Base-by-base conservation (phyloP, 2,329 filamentous ascomycete species). In the Fusarium nurragi region DNA sequence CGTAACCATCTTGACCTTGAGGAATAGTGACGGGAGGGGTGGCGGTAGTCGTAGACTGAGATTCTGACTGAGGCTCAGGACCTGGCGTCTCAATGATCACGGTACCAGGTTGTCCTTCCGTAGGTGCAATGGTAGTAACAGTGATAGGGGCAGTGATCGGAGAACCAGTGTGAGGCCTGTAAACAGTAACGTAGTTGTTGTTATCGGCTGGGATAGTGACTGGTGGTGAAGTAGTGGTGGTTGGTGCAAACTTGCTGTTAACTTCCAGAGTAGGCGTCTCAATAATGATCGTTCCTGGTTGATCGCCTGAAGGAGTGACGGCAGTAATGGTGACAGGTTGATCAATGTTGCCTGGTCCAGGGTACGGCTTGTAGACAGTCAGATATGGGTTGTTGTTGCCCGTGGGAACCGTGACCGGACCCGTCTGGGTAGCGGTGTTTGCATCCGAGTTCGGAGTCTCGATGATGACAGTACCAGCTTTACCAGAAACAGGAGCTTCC, bases 61-160 rank as follows among this genome's bases (percentile, higher is more conserved):
- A 19, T 21, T 30, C 38, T 2, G 51, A 30, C 23, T 37, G 36
- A 23, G 43, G 12, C 12, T 47, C 58, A 8, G 58, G 58, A 16
- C 19, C 62, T 28, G 62, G 62, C 4, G 62, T 65, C 50, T 65
- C 62, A 14, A 65, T 65, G 10, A 65, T 62, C 22, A 65, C 61
- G 2, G 61, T 65, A 22, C 62, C 62, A 14, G 62, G 62, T 30
- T 65, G 62, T 48, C 62, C 63, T 46, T 47, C 62, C 18, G 57
- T 43, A 26, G 63, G 63, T 46, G 52, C 57, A 58, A 65, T 66
- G 36, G 62, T 64, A 47, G 62, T 64, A 47, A 64, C 62, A 39
- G 63, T 66, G 11, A 65, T 50, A n/a, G 52, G 62, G 10, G 32
- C 62, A 32, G 63, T 66, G 32, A 65, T 66, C 2, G 44, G 47